A percentile compares a stretch with the other conserved stretches of the same genome.
Conservation (phyloP, 1,139 yeast genomes). For the Taiozyma onychis region DNA sequence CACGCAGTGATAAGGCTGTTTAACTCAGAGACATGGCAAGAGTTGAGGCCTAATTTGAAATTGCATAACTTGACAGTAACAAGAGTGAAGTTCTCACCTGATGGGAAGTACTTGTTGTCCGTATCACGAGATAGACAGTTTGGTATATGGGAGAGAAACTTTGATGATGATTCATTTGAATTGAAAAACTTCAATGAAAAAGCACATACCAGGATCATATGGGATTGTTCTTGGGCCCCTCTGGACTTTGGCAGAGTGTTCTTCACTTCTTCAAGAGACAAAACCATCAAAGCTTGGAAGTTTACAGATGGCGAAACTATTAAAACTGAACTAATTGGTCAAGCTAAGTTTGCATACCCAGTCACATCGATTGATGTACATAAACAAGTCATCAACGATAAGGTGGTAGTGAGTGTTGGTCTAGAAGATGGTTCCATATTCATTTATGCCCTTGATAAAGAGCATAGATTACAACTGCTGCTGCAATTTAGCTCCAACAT, state of each 20-base stretch:
- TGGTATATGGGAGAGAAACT: constrained; percentile 62
- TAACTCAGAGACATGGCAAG: constrained; percentile 58
- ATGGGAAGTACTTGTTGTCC: constrained; percentile 61
- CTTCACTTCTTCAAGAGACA: constrained; percentile 87
- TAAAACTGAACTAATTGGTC: constrained; percentile 22
- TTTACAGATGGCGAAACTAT: constrained; percentile 21
- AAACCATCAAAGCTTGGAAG: constrained; percentile 68
- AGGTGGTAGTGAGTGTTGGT: constrained; percentile 55
- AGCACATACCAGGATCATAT: constrained; percentile 87
- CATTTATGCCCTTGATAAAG: constrained; percentile 26
- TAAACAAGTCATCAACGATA: constrained; percentile 24
- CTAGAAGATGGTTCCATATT: constrained; percentile 57
- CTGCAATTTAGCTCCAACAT: constrained; percentile 31
- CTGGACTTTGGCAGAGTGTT: constrained; percentile 38
- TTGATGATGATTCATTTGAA: constrained; percentile 33
- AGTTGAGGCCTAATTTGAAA: constrained; percentile 40
- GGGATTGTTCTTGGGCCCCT: constrained; percentile 93
- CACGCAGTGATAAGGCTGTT: constrained; percentile 86
- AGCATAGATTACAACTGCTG: constrained; percentile 26
- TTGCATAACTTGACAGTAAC: constrained; percentile 86
- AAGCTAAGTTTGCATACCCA: constrained; percentile 44
- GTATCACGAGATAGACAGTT: constrained; percentile 91
- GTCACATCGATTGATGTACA: constrained; percentile 70
- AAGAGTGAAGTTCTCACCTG: constrained; percentile 68
- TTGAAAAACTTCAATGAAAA: constrained; percentile 49